Evolutionary conservation across 2,329 filamentous ascomycete genomes (phyloP).

Genomic region (Colletotrichum sublineola): DNA sequence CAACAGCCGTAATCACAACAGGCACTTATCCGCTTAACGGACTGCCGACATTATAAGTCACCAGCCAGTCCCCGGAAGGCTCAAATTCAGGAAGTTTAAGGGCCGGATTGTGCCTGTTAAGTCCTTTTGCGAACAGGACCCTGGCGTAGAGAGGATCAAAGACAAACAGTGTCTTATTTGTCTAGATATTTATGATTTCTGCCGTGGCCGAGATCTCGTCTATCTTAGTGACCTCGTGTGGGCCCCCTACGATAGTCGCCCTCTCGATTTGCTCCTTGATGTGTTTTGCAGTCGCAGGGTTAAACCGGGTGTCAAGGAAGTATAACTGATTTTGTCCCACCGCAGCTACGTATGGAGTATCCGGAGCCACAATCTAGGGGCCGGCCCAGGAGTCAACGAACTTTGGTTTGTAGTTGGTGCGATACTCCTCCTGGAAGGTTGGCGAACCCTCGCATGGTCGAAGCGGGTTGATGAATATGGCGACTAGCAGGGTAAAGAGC

Average conservation of each 20-base stretch:
- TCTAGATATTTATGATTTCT: conserved; percentile 5
- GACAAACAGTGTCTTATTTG: conserved; percentile 34
- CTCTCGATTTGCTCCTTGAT: conserved; percentile 41
- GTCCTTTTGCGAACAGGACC: conserved; percentile 38
- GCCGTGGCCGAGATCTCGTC: conserved; percentile 27
- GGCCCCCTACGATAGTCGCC: conserved; percentile 13
- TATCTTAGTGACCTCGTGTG: neutral
- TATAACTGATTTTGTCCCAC: conserved; percentile 34
- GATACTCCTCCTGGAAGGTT: conserved; percentile 28
- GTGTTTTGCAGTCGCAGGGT: conserved; percentile 29
- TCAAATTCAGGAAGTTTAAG: conserved; percentile 34
- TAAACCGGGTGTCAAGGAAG: conserved; percentile 41
- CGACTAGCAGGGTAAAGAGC: too few species aligned
- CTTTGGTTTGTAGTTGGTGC: conserved; percentile 20
- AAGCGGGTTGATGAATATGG: conserved; percentile 9
- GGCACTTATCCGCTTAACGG: neutral
- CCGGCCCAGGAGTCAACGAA: conserved; percentile 29
- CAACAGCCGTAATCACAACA: too few species aligned
- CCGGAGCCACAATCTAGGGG: conserved; percentile 42
- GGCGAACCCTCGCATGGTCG: neutral
- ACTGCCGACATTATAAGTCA: conserved; percentile 18
- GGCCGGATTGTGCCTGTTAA: conserved; percentile 36
- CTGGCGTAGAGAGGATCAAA: conserved; percentile 39
- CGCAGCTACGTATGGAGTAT: conserved; percentile 42
- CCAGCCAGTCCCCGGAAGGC: conserved; percentile 30